Evolutionary conservation across 2,329 filamentous ascomycete species (phyloP).

Genomic region (Aspergillus proliferans): DNA sequence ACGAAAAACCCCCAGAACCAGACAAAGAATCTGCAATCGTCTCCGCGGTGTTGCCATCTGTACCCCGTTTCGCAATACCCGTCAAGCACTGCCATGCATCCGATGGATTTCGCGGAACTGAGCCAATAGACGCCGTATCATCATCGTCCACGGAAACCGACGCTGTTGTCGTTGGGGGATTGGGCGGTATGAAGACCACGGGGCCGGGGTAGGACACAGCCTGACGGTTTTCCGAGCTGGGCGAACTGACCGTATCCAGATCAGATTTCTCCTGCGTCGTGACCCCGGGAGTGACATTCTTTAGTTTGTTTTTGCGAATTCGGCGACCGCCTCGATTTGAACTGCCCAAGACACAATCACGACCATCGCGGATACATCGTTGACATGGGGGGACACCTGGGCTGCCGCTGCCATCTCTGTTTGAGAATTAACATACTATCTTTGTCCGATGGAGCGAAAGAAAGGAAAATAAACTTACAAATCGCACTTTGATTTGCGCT

Average conservation of each 20-base stretch:
- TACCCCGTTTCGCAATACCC: conserved; percentile 37
- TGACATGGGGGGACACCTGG: conserved; percentile 50
- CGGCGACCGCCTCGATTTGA: conserved; percentile 55
- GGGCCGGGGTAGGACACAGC: conserved; percentile 27
- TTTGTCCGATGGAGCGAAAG: conserved; percentile 8
- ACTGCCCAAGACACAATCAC: conserved; percentile 54
- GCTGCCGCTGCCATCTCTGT: conserved; percentile 43
- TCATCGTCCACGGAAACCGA: conserved; percentile 30
- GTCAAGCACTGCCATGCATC: conserved; percentile 45
- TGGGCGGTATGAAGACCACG: conserved; percentile 28
- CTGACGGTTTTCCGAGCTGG: conserved; percentile 20
- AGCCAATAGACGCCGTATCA: conserved; percentile 36
- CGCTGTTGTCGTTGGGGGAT: conserved; percentile 22
- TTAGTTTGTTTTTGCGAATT: conserved; percentile 48
- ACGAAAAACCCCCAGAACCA: conserved; percentile 17
- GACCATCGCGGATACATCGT: conserved; percentile 51
- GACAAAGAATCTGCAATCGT: conserved; percentile 16
- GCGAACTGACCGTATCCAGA: conserved; percentile 18
- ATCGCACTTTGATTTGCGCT: conserved; percentile 47
- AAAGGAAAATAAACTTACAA: conserved; percentile 35
- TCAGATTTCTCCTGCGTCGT: conserved; percentile 23
- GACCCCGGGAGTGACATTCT: conserved; percentile 25
- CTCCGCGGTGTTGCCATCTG: conserved; percentile 18
- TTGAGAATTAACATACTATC: conserved; percentile 16
- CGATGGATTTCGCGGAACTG: conserved; percentile 42